phyloP scores from a whole-genome alignment of 768 basidiomycete species.

The Tephrocybe sp. region DNA sequence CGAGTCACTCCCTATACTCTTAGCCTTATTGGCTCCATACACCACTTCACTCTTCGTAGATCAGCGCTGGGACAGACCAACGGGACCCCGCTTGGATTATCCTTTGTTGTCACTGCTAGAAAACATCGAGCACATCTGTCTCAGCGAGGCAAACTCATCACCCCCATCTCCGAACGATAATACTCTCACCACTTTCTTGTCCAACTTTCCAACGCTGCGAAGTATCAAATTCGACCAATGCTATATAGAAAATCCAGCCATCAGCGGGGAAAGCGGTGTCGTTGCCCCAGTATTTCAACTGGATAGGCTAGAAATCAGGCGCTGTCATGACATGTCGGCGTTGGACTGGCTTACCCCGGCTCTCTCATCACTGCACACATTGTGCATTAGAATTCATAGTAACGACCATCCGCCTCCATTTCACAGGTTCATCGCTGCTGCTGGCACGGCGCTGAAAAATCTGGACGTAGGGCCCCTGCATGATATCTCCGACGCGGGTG shows the following conservation, averaged over 20 bases:
- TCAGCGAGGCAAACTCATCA: background rate
- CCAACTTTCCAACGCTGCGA: slow-evolving; percentile 14
- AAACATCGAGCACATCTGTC: slow-evolving; percentile 8
- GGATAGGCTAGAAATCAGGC: background rate
- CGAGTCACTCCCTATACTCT: slow-evolving; percentile 1
- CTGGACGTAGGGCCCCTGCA: background rate
- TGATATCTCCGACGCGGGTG: background rate
- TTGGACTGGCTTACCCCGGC: slow-evolving; percentile 10
- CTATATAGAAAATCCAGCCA: background rate
- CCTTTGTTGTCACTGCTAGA: slow-evolving; percentile 8
- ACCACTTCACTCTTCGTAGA: slow-evolving; percentile 11
- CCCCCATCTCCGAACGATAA: background rate
- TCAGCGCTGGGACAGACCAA: slow-evolving; percentile 2
- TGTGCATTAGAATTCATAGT: background rate
- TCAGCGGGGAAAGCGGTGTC: background rate
- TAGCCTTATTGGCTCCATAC: slow-evolving; percentile 9
- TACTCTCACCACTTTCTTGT: slow-evolving; percentile 13
- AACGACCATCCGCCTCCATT: too few relatives aligned
- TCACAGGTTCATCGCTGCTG: slow-evolving; percentile 1
- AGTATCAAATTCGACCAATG: slow-evolving; percentile 9
- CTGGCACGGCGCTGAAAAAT: slow-evolving; percentile 5
- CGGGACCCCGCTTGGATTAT: slow-evolving; percentile 7
- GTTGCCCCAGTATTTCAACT: background rate
- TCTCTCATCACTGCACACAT: slow-evolving; percentile 7
- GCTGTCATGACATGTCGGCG: slow-evolving; percentile 3